Evolutionary conservation across 768 basidiomycete genomes (phyloP).

Genomic region (Podaxis sp.): DNA sequence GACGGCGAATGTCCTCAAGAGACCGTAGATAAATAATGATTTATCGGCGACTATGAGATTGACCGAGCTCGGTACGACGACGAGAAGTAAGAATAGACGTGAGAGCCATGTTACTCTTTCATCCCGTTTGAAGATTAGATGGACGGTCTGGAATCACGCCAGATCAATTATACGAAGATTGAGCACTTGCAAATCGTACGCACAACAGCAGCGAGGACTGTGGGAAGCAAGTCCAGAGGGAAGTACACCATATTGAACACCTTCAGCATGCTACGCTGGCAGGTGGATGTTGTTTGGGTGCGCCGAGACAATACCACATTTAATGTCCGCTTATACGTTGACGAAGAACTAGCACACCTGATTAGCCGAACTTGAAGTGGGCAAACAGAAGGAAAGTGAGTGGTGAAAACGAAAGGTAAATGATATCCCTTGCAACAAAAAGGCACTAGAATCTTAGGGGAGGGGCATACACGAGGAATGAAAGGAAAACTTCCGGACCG

Average conservation of each 20-base stretch:
- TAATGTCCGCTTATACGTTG: too few species aligned
- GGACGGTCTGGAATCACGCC: background rate
- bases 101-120: background rate
- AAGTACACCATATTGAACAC: background rate
- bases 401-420: too few species aligned
- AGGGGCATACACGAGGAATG: too few species aligned
- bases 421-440: too few species aligned
- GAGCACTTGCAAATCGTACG: background rate
- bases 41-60: background rate
- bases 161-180: background rate
- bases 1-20: background rate
- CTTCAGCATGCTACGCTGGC: background rate
- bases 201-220: background rate
- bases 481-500: too few species aligned
- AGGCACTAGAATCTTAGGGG: too few species aligned
- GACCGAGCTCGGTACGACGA: background rate
- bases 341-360: too few species aligned
- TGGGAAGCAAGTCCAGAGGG: background rate
- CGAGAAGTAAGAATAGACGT: background rate
- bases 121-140: background rate
- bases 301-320: background rate
- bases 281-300: background rate
- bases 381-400: too few species aligned
- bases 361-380: too few species aligned
- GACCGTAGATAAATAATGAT: background rate